phyloP scores from a whole-genome alignment of 192 early-diverging fungal species.

The Rhizophlyctis rosea region DNA sequence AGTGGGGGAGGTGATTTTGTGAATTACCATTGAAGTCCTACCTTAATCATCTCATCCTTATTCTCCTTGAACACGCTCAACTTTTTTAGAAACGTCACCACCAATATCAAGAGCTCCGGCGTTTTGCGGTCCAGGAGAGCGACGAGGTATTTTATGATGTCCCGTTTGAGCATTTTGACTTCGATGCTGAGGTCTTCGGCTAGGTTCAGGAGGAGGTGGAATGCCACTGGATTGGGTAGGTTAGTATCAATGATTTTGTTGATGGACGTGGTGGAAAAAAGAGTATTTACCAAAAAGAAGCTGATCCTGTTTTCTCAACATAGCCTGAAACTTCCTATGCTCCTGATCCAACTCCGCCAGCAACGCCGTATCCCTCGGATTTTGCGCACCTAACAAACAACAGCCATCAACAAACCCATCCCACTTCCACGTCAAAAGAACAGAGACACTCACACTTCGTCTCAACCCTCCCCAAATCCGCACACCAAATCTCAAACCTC shows the following conservation, averaged over 20 bases:
- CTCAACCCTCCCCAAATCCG: conserved; percentile 45
- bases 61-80: conserved; percentile 53
- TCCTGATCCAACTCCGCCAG: conserved; percentile 42
- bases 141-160: conserved; percentile 47
- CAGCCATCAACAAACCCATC: not conserved
- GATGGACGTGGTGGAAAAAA: not conserved
- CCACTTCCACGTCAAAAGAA: not conserved
- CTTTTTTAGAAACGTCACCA: conserved; percentile 51
- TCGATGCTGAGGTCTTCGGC: conserved; percentile 54
- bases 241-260: not conserved
- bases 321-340: conserved; percentile 51
- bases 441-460: conserved; percentile 22
- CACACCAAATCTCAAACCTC: conserved; percentile 43
- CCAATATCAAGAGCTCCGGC: conserved; percentile 47
- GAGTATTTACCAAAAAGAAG: conserved; percentile 47
- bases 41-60: conserved; percentile 52
- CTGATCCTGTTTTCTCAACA: conserved; percentile 57
- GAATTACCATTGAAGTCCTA: conserved; percentile 4
- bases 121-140: conserved; percentile 43
- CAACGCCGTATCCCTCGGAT: conserved; percentile 30
- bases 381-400: conserved; percentile 25
- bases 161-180: conserved; percentile 58
- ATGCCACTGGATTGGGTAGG: conserved; percentile 38
- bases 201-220: conserved; percentile 55
- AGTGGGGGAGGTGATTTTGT: not conserved